Base-by-base conservation (phyloP, 169 alveolate genomes). In the Eimeria necatrix region DNA sequence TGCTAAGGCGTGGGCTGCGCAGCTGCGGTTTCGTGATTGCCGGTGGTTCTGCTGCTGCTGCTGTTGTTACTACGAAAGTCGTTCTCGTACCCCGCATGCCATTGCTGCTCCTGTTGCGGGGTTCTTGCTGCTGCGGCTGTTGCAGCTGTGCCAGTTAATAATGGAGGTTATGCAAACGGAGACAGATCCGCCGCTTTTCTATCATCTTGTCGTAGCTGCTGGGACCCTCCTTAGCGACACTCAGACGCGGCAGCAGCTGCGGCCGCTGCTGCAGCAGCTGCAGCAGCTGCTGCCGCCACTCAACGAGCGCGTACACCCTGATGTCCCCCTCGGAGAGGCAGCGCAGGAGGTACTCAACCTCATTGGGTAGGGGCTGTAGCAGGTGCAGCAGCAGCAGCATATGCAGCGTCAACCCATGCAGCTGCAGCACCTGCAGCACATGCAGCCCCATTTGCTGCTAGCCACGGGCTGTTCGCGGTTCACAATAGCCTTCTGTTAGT, bases 211-310 rank as follows among this genome's bases (percentile, higher is more conserved):
- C 16, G 87, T 49, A 32, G 87, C 64, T 8, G 87, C 22, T 51
- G 87, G 87, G 64, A 78, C 87, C 68, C 87, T 78, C n/a, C 46
- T 78, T 0, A 14, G 61, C 12, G 87, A 78, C 46, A 78, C 61
- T 48, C 46, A n/a, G 49, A 49, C 68, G 49, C 32, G 24, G 87
- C 87, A 78, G 87, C 87, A 78, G 87, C 87, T 78, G 87, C 68
- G 48, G 68, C 87, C 32, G 64, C 68, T 41, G 87, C 87, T 16
- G 85, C 85, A 41, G 85, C 85, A 16, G 85, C 59, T 78, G 68
- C 87, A 78, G 68, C 87, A 78, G 87, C 87, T 48, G 87, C 87
- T 78, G 32, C 87, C 87, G 18, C 87, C 87, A 10, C 26, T 78
- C 68, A 78, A 78, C 22, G 87, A 78, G 22, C 87, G 87, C 68